Evolutionary conservation across 768 basidiomycete genomes (phyloP).

Genomic region (Tricholoma saponaceum): DNA sequence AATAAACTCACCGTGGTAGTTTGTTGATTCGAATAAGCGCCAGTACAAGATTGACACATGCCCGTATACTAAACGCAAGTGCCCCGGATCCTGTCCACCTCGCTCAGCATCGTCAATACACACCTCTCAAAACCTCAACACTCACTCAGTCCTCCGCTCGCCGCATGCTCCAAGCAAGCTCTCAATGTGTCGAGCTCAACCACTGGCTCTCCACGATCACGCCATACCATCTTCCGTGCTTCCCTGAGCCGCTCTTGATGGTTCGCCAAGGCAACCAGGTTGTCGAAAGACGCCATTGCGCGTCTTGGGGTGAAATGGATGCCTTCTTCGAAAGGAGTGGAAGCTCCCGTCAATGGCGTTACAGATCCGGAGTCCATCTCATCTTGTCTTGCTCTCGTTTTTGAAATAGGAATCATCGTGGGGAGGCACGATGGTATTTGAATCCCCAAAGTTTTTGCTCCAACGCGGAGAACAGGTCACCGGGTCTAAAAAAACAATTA

Average conservation of each 20-base stretch:
- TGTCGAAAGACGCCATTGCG: constrained; percentile 77
- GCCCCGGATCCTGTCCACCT: constrained; percentile 63
- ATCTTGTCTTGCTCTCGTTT: background rate
- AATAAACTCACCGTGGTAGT: constrained; percentile 52
- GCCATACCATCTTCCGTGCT: constrained; percentile 79
- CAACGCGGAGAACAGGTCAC: too few relatives aligned
- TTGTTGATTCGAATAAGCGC: constrained; percentile 68
- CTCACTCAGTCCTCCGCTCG: constrained; percentile 68
- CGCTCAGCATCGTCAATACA: background rate
- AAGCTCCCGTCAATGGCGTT: constrained; percentile 9
- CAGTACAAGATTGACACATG: constrained; percentile 78
- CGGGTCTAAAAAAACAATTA: too few relatives aligned
- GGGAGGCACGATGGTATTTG: too few relatives aligned
- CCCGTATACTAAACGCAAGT: constrained; percentile 78
- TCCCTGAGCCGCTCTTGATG: constrained; percentile 71
- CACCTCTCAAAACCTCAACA: constrained; percentile 12
- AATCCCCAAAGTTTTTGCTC: background rate
- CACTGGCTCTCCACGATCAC: constrained; percentile 73
- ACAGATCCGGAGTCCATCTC: constrained; percentile 11
- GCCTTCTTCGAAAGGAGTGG: constrained; percentile 18
- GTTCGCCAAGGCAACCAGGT: constrained; percentile 80
- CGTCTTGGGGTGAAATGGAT: constrained; percentile 49
- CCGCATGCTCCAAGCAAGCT: constrained; percentile 69
- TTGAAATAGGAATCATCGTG: background rate
- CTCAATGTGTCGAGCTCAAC: constrained; percentile 59